Evolutionary conservation across 1,284 basidiomycete genomes (phyloP), one percentile per base, ranked within the genome.

Genomic region (Fomitopsis betulina): DNA sequence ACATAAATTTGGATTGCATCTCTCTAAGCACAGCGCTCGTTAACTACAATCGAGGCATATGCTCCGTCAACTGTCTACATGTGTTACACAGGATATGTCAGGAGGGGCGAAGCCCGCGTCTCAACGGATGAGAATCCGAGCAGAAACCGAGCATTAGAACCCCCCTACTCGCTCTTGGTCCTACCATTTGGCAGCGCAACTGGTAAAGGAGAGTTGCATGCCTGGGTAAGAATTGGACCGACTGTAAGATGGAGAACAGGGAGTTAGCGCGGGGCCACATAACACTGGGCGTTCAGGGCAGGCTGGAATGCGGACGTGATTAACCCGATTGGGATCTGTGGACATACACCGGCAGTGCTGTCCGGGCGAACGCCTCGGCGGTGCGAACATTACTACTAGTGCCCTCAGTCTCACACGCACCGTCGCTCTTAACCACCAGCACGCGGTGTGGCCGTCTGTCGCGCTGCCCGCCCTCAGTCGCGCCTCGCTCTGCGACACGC

Each of bases 131-230:
- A 63, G 62, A 62, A 64, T 63, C 63, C 59, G 64, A 63, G 62
- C 56, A 71, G 69, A 72, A 71, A 70, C 70, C 68, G 68, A 77
- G 87, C 86, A 90, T 89, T 90, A 87, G 83, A 30, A 83, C 83
- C 81, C 79, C 75, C 79, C 84, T 71, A 73, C 70, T 73, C 69
- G n/a, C 27, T 90, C 83, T 90, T 70, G 86, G 84, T 86, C 84
- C 78, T 80, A 82, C 86, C 88, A 90, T 90, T 89, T 84, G 78
- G 84, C 75, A 72, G 73, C 72, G 65, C 78, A 77, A 77, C 76
- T 75, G 65, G 61, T 59, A 62, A 65, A 60, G 62, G 64, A 63
- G 67, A 75, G 74, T 75, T 71, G 77, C 73, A 79, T 79, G 76
- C 84, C 83, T 87, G 86, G 85, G 84, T 87, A 78, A 68, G 60